Evolutionary conservation across 495 filamentous ascomycete genomes (phyloP).

Genomic region (Lasiosphaeria hispida): DNA sequence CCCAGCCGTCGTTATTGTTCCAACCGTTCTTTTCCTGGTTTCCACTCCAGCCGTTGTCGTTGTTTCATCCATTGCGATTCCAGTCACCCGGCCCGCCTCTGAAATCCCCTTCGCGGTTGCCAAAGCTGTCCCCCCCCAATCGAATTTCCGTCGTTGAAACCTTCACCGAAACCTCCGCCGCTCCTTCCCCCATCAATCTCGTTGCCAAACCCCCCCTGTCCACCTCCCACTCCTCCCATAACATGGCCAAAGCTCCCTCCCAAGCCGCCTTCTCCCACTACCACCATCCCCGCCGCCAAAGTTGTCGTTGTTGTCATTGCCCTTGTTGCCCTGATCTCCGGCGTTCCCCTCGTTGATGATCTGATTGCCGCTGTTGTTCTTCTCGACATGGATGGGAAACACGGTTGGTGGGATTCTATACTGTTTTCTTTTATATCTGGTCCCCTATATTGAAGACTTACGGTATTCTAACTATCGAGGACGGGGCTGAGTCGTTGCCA

Average conservation of each 20-base stretch:
- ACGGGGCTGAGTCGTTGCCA: too few relatives aligned
- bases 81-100: neutral
- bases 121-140: neutral
- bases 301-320: neutral
- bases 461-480: too few relatives aligned
- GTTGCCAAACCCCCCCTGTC: too few relatives aligned
- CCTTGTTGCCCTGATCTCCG: slow-evolving; percentile 18
- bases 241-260: neutral
- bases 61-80: neutral
- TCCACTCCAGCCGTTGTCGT: neutral
- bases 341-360: neutral
- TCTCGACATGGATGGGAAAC: slow-evolving; percentile 15
- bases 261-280: neutral
- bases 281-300: neutral
- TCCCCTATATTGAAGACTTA: too few relatives aligned
- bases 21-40: neutral
- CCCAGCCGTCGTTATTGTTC: neutral
- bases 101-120: neutral
- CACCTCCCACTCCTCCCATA: neutral
- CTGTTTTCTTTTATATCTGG: too few relatives aligned
- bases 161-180: neutral
- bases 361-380: too few relatives aligned
- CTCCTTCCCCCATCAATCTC: neutral
- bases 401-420: neutral
- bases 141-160: neutral